Evolutionary conservation across 257 asterid species (phyloP).

Genomic region (Scutellaria galericulata): DNA sequence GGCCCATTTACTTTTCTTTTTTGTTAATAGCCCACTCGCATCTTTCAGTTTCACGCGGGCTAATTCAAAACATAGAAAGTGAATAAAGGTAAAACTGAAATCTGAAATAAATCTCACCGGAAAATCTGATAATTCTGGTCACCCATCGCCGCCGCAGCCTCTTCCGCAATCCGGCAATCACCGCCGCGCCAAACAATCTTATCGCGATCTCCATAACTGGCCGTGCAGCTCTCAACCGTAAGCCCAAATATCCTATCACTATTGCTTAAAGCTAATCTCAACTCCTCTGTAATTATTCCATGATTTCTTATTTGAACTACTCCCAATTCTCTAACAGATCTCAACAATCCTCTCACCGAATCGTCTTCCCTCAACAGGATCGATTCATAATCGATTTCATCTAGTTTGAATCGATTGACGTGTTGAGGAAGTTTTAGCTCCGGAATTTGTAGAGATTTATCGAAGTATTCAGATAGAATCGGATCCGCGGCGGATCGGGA

Average conservation of each 20-base stretch:
- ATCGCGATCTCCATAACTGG: constrained; percentile 51
- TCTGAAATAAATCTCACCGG: constrained; percentile 41
- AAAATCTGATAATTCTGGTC: constrained; percentile 42
- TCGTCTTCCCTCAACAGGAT: constrained; percentile 35
- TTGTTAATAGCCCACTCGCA: background rate
- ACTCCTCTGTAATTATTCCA: constrained; percentile 52
- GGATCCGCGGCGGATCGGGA: constrained; percentile 48
- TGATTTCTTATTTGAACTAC: constrained; percentile 46
- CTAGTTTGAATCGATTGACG: constrained; percentile 33
- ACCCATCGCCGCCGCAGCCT: constrained; percentile 48
- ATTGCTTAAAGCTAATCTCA: constrained; percentile 41
- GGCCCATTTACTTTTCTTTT: background rate
- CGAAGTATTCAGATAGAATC: constrained; percentile 39
- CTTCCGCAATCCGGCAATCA: constrained; percentile 33
- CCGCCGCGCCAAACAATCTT: constrained; percentile 46
- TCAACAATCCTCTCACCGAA: constrained; percentile 38
- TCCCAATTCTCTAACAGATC: constrained; percentile 52
- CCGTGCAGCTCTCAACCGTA: constrained; percentile 37
- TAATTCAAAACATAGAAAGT: background rate
- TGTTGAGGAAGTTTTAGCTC: constrained; percentile 50
- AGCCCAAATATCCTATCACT: constrained; percentile 51
- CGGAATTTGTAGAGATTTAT: constrained; percentile 46
- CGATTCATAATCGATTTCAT: constrained; percentile 43
- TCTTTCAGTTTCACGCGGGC: too few species aligned
- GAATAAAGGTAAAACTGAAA: background rate